A percentile compares a stretch with the other conserved stretches of the same genome.
Conservation (phyloP, 2,329 filamentous ascomycete genomes). For the Hypoxylon sp. region DNA sequence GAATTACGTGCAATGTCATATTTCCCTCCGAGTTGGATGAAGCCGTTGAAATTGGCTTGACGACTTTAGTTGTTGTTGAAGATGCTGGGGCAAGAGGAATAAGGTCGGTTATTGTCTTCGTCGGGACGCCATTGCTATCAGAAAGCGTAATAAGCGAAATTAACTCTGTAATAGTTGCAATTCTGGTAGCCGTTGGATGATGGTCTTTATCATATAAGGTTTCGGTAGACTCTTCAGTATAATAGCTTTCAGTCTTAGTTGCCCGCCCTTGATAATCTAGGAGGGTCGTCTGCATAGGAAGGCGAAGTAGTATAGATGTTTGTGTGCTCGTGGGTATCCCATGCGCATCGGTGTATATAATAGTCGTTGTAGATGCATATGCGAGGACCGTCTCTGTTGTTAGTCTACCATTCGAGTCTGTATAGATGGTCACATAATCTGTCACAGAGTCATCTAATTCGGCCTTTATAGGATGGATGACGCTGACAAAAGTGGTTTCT, state of each 20-base stretch:
- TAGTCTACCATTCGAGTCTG: slow-evolving; percentile 37
- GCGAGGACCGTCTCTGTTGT: slow-evolving; percentile 38
- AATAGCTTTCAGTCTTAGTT: slow-evolving; percentile 47
- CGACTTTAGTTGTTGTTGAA: slow-evolving; percentile 29
- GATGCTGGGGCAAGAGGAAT: slow-evolving; percentile 47
- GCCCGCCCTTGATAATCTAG: slow-evolving; percentile 45
- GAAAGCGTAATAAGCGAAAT: slow-evolving; percentile 33
- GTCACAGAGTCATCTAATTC: slow-evolving; percentile 23
- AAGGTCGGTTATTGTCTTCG: slow-evolving; percentile 40
- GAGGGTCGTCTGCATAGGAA: slow-evolving; percentile 39
- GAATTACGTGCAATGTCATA: slow-evolving; percentile 32
- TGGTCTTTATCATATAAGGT: slow-evolving; percentile 39
- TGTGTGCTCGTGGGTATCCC: slow-evolving; percentile 44
- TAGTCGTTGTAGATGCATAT: slow-evolving; percentile 11
- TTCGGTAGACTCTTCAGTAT: slow-evolving; percentile 21
- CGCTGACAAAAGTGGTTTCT: slow-evolving; percentile 35
- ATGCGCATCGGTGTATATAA: slow-evolving; percentile 25
- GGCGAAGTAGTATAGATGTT: slow-evolving; percentile 9
- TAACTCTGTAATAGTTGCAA: slow-evolving; percentile 38
- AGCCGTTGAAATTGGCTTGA: slow-evolving; percentile 37
- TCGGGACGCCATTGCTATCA: slow-evolving; percentile 41
- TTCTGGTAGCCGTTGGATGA: slow-evolving; percentile 45
- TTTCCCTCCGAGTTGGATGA: slow-evolving; percentile 23
- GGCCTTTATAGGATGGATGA: slow-evolving; percentile 39
- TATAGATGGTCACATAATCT: slow-evolving; percentile 22